Evolutionary conservation across 139 green algal species (phyloP), one percentile per base, ranked within the genome.

Genomic region (Chlorokybus atmophyticus): DNA sequence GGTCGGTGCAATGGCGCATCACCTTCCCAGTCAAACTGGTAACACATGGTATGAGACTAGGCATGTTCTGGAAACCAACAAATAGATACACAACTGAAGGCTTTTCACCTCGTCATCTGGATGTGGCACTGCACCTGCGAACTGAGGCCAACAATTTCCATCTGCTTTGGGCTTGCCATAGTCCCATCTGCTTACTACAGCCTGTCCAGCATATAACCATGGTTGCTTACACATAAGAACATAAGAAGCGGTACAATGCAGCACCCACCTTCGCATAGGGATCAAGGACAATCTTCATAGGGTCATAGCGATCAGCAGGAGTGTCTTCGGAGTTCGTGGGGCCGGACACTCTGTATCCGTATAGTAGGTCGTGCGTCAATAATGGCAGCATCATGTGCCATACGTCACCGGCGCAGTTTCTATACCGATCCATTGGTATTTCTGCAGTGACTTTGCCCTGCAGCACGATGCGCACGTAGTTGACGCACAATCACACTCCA

Each of bases 381-480:
- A 58, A 40, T 0, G 57, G 63, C 31, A 97, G 67, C 21, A 70
- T 61, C 14, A 95, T 73, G 73, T 98, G 90, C 82, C 89, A 97
- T 3, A 88, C 66, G 54, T 85, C 52, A 1, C 83, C 85, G 2
- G 82, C 91, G 23, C 75, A 67, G 75, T 98, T 97, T 29, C 57
- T 35, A 0, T 55, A 25, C 1, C 77, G 78, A 56, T 73, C 50
- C 24, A 71, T 25, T 3, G 57, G 56, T 24, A 71, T 44, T 39
- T 71, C 63, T 7, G 48, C 25, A 14, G 58, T 71, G 25, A 67
- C 32, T n/a, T 27, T 30, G 7, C 63, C 63, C 63, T 69, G 61
- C n/a, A n/a, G n/a, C n/a, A n/a, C n/a, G n/a, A n/a, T n/a, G n/a
- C n/a, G n/a, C n/a, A n/a, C n/a, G n/a, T n/a, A n/a, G n/a, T n/a